Evolutionary conservation across 208 protist genomes (phyloP).

Genomic region (Trypanosoma congolense): DNA sequence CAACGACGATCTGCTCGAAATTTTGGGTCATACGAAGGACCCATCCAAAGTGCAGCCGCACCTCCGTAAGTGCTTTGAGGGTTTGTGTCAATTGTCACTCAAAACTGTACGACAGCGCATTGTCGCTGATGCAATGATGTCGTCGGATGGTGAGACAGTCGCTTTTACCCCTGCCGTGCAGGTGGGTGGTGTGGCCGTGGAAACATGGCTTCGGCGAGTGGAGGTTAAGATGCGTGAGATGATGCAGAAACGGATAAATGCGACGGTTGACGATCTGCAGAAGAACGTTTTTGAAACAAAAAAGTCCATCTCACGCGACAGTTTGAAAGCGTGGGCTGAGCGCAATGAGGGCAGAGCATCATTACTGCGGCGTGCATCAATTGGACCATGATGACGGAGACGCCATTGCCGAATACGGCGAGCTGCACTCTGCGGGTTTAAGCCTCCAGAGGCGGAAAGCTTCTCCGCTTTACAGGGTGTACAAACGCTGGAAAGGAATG

Average conservation of each 20-base stretch:
- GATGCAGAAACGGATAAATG: conserved; percentile 79
- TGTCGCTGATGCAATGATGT: conserved; percentile 79
- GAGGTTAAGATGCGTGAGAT: conserved; percentile 93
- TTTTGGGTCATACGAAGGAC: conserved; percentile 96
- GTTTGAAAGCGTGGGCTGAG: conserved; percentile 85
- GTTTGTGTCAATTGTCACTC: conserved; percentile 87
- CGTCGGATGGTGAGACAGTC: conserved; percentile 93
- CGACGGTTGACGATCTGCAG: conserved; percentile 74
- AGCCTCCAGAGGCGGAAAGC: conserved; percentile 86
- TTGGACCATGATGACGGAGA: conserved; percentile 93
- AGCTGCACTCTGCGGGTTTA: conserved; percentile 73
- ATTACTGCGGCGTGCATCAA: conserved; percentile 95
- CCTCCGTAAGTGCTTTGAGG: conserved; percentile 97
- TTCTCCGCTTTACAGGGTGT: conserved; percentile 86
- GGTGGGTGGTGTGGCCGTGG: conserved; percentile 89
- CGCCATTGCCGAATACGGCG: conserved; percentile 84
- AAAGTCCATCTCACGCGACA: conserved; percentile 67
- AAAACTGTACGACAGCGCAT: conserved; percentile 64
- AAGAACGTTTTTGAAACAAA: conserved; percentile 76
- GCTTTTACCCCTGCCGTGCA: conserved; percentile 80
- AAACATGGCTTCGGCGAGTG: conserved; percentile 90
- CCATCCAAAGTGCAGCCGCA: conserved; percentile 95
- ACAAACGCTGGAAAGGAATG: conserved; percentile 92
- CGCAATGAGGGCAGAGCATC: conserved; percentile 92
- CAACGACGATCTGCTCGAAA: conserved; percentile 97